Conservation (phyloP, 2,329 filamentous ascomycete species). For the Bipolaris gigantea region DNA sequence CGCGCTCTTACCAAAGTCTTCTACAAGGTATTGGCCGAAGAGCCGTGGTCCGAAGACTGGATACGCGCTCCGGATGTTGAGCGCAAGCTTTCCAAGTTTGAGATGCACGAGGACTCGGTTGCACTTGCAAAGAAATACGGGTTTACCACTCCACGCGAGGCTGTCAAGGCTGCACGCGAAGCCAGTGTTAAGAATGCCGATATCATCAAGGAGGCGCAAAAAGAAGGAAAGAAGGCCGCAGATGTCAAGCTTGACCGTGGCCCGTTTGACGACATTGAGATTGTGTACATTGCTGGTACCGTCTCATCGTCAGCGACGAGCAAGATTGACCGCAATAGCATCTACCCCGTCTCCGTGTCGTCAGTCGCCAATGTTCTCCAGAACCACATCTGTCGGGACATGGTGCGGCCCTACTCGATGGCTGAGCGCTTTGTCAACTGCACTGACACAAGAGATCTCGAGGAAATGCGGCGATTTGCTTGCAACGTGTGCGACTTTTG, state of each 20-base stretch:
- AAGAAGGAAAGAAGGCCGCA: conserved; percentile 21
- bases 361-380: conserved; percentile 40
- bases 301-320: conserved; percentile 43
- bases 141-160: conserved; percentile 35
- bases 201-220: conserved; percentile 14
- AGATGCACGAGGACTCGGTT: conserved; percentile 42
- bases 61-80: conserved; percentile 44
- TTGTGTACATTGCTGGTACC: conserved; percentile 44
- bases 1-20: conserved; percentile 44
- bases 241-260: conserved; percentile 31
- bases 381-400: conserved; percentile 40
- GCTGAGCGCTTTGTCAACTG: conserved; percentile 40
- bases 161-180: conserved; percentile 39
- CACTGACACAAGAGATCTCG: conserved; percentile 37
- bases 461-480: conserved; percentile 38
- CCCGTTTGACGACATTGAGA: conserved; percentile 44
- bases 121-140: conserved; percentile 36
- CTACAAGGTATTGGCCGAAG: conserved; percentile 43
- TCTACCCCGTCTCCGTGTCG: conserved; percentile 41
- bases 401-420: conserved; percentile 41
- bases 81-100: conserved; percentile 43
- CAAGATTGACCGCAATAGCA: conserved; percentile 37
- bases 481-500: conserved; percentile 43
- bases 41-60: conserved; percentile 45
- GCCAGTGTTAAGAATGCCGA: conserved; percentile 22